phyloP scores from a whole-genome alignment of 148 eudicot species.

The Chenopodium album region DNA sequence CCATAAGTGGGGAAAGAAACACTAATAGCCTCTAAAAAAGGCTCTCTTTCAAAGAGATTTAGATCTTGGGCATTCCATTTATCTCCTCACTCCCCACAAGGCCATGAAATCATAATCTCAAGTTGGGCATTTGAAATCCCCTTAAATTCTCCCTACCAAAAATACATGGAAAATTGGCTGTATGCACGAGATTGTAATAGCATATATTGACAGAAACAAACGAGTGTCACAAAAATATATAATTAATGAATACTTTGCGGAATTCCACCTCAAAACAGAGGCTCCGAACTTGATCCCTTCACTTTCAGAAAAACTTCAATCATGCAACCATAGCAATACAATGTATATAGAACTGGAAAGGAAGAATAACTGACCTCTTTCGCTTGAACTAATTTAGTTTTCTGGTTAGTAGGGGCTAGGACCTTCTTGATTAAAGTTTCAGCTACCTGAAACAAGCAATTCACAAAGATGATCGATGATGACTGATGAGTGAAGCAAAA shows the following conservation, averaged over 20 bases:
- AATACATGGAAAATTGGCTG: not conserved
- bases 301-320: not conserved
- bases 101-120: not conserved
- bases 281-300: not conserved
- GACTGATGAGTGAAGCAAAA: not conserved
- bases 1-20: not conserved
- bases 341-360: not conserved
- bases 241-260: not conserved
- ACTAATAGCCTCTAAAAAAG: not conserved
- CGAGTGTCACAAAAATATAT: not conserved
- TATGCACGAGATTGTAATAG: not conserved
- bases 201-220: not conserved
- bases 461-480: not conserved
- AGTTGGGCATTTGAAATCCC: not conserved
- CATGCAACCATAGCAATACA: not conserved
- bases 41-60: not conserved
- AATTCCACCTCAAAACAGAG: slow-evolving; percentile 1
- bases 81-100: not conserved
- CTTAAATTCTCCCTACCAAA: slow-evolving; percentile 7
- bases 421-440: slow-evolving; percentile 78
- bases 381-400: slow-evolving; percentile 79
- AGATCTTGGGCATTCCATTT: not conserved
- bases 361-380: slow-evolving; percentile 55
- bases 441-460: slow-evolving; percentile 61
- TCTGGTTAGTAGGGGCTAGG: slow-evolving; percentile 80